Evolutionary conservation across 352 stramenopile species (phyloP).

Genomic region (Phytophthora pisi): DNA sequence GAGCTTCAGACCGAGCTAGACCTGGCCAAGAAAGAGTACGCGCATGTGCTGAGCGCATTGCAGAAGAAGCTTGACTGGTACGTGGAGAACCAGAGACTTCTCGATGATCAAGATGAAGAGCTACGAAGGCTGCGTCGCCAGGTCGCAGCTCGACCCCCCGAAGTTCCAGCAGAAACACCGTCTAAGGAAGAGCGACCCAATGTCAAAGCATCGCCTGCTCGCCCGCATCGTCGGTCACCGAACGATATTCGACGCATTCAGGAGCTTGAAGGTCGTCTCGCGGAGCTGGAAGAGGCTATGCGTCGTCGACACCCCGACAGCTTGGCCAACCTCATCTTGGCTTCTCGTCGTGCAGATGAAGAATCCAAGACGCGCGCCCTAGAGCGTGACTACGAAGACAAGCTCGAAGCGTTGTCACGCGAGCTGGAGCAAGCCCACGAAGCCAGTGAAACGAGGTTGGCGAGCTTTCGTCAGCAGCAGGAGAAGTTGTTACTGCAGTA

Average conservation of each 20-base stretch:
- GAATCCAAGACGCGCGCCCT: constrained; percentile 56
- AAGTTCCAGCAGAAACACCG: constrained; percentile 12
- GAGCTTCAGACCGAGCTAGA: constrained; percentile 52
- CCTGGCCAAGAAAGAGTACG: constrained; percentile 53
- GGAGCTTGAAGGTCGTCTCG: constrained; percentile 66
- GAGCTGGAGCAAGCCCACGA: constrained; percentile 62
- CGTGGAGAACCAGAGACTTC: constrained; percentile 77
- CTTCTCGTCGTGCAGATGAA: constrained; percentile 68
- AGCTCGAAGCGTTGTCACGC: constrained; percentile 46
- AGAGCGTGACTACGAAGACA: constrained; percentile 39
- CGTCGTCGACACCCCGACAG: constrained; percentile 77
- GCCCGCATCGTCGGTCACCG: constrained; percentile 36
- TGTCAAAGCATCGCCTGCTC: constrained; percentile 19
- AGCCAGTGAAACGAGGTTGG: constrained; percentile 60
- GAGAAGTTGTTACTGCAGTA: constrained; percentile 79
- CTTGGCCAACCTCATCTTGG: constrained; percentile 78
- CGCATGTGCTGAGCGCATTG: constrained; percentile 50
- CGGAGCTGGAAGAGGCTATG: constrained; percentile 82
- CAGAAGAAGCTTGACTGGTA: constrained; percentile 90
- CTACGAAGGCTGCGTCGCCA: constrained; percentile 41
- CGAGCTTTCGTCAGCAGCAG: constrained; percentile 80
- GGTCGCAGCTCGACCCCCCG: constrained; percentile 10
- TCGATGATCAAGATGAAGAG: constrained; percentile 80
- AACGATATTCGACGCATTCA: constrained; percentile 78
- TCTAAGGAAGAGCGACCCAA: constrained; percentile 23